Percentiles rank a stretch among this genome's conserved stretches.
These are phyloP conservation scores for Tuber microsphaerosporum DNA, from an alignment of 495 filamentous ascomycete genomes.

Conservation along the genomic window DNA sequence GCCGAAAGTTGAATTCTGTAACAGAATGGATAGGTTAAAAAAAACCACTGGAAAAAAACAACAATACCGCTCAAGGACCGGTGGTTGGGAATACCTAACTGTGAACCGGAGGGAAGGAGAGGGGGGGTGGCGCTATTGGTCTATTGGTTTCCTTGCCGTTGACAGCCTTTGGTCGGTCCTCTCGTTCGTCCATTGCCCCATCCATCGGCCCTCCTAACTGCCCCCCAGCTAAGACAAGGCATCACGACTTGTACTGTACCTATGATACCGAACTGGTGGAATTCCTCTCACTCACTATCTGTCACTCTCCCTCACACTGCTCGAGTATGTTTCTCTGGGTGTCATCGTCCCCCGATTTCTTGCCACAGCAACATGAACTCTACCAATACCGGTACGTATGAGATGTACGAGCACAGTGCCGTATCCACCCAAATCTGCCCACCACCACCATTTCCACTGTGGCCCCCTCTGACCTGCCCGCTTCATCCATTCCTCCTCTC, in stretches of 20 bases:
- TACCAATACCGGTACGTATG: neutral
- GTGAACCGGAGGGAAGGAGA: conserved; percentile 3
- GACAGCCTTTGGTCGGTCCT: conserved; percentile 25
- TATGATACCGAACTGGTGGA: conserved; percentile 29
- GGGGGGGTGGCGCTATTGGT: conserved; percentile 29
- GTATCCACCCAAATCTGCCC: neutral
- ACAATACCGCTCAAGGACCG: neutral
- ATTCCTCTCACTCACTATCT: conserved; percentile 17
- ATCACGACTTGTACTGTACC: conserved; percentile 5
- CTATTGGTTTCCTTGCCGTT: conserved; percentile 31
- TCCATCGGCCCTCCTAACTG: conserved; percentile 18
- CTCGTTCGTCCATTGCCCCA: conserved; percentile 6
- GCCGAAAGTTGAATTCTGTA: conserved; percentile 5
- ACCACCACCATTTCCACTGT: conserved; percentile 1
- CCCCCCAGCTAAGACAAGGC: conserved; percentile 11
- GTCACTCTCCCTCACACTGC: neutral
- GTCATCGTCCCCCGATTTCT: neutral
- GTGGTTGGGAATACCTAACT: conserved; percentile 5
- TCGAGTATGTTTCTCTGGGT: neutral
- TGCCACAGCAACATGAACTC: neutral
- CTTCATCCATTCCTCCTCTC: neutral
- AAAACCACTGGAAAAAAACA: neutral
- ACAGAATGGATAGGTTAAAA: conserved; percentile 1
- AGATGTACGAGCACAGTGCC: neutral
- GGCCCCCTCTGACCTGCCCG: conserved; percentile 5